Evolutionary conservation across 495 filamentous ascomycete species (phyloP).

Genomic region (Sporormia fimetaria): DNA sequence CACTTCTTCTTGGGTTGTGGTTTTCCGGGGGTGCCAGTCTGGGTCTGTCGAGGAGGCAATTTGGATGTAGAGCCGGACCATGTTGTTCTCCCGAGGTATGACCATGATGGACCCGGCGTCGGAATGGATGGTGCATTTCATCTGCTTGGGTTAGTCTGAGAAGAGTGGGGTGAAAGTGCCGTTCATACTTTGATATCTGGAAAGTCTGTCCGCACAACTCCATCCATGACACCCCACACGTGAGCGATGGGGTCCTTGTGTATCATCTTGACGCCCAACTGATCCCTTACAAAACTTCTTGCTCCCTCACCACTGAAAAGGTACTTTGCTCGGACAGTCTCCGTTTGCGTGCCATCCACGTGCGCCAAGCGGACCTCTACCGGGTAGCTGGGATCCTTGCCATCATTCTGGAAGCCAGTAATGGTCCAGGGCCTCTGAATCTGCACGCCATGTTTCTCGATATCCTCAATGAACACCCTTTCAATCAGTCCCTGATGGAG

Average conservation of each 20-base stretch:
- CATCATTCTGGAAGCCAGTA: conserved; percentile 48
- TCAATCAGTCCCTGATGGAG: conserved; percentile 58
- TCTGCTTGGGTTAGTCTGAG: conserved; percentile 40
- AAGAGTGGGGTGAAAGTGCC: neutral
- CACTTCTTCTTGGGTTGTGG: conserved; percentile 45
- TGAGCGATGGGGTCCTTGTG: conserved; percentile 55
- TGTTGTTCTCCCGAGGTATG: conserved; percentile 36
- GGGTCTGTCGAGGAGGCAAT: conserved; percentile 46
- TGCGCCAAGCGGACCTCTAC: conserved; percentile 62
- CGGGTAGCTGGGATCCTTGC: conserved; percentile 44
- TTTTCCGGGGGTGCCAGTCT: conserved; percentile 44
- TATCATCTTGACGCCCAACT: conserved; percentile 47
- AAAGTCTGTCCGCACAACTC: conserved; percentile 36
- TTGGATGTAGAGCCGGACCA: conserved; percentile 38
- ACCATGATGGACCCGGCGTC: conserved; percentile 39
- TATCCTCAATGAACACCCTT: conserved; percentile 51
- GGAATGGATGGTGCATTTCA: conserved; percentile 70
- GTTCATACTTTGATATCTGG: conserved; percentile 38
- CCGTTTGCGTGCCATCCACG: conserved; percentile 56
- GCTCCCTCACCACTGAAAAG: conserved; percentile 56
- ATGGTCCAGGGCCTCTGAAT: conserved; percentile 56
- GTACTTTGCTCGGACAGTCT: conserved; percentile 55
- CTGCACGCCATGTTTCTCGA: conserved; percentile 45
- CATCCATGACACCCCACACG: conserved; percentile 40
- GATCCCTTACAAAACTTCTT: conserved; percentile 50